phyloP scores from a whole-genome alignment of 441 rosid genomes.

The Mallotus repandus region DNA sequence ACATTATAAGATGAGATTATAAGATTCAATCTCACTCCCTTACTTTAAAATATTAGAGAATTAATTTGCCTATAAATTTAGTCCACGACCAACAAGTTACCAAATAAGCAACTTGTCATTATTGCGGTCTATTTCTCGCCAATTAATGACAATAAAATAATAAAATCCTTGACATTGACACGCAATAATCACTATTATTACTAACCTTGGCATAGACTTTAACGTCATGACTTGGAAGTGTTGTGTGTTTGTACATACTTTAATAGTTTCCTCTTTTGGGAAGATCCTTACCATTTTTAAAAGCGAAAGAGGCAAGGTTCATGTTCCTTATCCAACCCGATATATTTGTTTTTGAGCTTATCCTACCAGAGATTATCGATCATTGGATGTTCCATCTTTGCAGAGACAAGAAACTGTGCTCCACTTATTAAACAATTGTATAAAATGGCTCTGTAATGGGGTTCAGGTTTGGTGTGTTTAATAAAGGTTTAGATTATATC shows the following conservation, averaged over 20 bases:
- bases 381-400: neutral
- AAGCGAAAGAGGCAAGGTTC: too few species aligned
- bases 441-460: neutral
- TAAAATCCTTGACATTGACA: neutral
- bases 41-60: too few species aligned
- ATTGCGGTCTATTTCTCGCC: neutral
- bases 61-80: too few species aligned
- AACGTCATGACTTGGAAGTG: neutral
- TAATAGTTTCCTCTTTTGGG: neutral
- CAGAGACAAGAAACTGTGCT: neutral
- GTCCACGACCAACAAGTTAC: too few species aligned
- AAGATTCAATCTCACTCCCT: too few species aligned
- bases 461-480: neutral
- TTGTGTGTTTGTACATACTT: neutral
- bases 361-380: neutral
- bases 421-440: conserved; percentile 1
- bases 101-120: neutral
- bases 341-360: too few species aligned
- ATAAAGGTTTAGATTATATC: neutral
- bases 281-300: neutral
- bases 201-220: too few species aligned
- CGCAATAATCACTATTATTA: neutral
- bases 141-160: neutral
- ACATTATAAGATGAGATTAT: too few species aligned
- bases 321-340: too few species aligned